Evolutionary conservation across 805 yeast genomes (phyloP), one percentile per base, ranked within the genome.

Genomic region (Hanseniaspora meyeri): DNA sequence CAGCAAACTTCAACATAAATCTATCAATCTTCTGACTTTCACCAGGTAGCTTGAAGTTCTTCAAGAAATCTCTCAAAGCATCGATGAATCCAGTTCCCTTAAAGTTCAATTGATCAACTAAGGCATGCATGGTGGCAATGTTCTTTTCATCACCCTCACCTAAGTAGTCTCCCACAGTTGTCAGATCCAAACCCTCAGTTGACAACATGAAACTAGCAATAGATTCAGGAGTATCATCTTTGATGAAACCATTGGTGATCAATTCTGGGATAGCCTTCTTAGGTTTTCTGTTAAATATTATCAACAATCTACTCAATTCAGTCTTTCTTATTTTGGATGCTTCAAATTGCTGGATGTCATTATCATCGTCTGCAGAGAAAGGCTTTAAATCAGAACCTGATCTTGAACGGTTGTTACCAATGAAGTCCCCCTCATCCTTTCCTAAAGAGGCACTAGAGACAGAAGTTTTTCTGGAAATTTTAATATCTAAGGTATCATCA

Each of bases 1-100:
- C 95, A 5, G 98, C 98, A 73, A 95, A 95, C 65, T 93, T 91
- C 67, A 93, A 78, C 96, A 95, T 87, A 66, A 83, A 88, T 63
- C 99, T 78, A 74, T 93, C 98, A 66, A 93, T 91, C 65, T 93
- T 91, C 71, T 93, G 99, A 5, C 96, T 90, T 71, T 93, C 99
- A 51, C 99, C 99, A 2, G 99, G 98, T 59, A 93, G 76, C 67
- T 98, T 77, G 72, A 93, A 95, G 49, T 81, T 77, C 65, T 95
- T 98, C 58, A 93, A 75, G 64, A 88, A 88, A 16, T 72, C 74
- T 62, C 98, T 78, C 72, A 93, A 73, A 0, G 97, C 95, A 62
- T 84, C 95, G 16, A 90, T 89, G 65, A 93, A 89, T 1, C 81
- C 73, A 61, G 77, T 67, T 37, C 76, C 75, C 5, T 77, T 71